phyloP scores from a whole-genome alignment of 148 eudicot species.

The Limonium bicolor region DNA sequence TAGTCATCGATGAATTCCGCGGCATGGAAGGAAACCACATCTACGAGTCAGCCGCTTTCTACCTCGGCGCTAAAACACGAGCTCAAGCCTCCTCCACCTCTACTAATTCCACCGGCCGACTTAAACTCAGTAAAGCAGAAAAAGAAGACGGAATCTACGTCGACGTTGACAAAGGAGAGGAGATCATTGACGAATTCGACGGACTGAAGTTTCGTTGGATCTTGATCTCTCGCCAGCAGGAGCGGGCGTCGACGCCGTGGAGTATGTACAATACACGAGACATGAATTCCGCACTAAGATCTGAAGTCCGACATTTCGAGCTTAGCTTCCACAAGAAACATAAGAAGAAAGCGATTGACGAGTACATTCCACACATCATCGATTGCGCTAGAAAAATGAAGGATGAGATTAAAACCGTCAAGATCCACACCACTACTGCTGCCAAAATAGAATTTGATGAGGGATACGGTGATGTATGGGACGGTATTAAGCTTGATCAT shows the following conservation, averaged over 20 bases:
- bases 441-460: too few relatives aligned
- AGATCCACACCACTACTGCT: too few relatives aligned
- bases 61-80: background rate
- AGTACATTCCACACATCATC: constrained; percentile 17
- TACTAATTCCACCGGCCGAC: background rate
- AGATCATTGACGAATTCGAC: background rate
- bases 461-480: background rate
- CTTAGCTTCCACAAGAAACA: constrained; percentile 14
- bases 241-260: background rate
- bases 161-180: constrained; percentile 1
- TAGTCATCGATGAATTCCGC: background rate
- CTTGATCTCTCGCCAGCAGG: background rate
- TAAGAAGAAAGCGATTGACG: constrained; percentile 11
- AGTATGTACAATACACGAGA: background rate
- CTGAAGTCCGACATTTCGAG: constrained; percentile 5
- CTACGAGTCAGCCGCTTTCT: background rate
- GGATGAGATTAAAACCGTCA: constrained; percentile 15
- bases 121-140: constrained; percentile 1
- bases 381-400: constrained; percentile 6
- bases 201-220: background rate
- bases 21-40: background rate
- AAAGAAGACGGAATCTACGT: background rate
- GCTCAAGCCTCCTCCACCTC: too few relatives aligned
- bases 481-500: background rate
- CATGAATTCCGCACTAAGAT: background rate